Evolutionary conservation across 2,329 filamentous ascomycete genomes (phyloP).

Genomic region (Coniochaeta ligniaria): DNA sequence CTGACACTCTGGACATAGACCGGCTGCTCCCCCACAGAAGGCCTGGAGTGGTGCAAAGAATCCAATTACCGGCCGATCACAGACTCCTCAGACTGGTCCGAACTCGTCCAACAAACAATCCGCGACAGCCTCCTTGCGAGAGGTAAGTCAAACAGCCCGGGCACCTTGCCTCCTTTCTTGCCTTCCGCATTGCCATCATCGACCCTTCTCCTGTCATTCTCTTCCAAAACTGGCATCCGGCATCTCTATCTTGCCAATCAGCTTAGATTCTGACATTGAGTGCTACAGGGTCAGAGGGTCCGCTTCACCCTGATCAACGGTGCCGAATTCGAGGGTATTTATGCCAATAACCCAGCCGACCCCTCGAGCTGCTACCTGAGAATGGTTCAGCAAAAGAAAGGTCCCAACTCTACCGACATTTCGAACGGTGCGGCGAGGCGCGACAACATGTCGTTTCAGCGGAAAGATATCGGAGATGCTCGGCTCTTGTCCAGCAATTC

Average conservation of each 20-base stretch:
- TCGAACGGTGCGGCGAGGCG: slow-evolving; percentile 20
- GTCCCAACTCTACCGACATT: slow-evolving; percentile 17
- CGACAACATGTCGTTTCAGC: slow-evolving; percentile 24
- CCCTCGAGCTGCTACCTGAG: slow-evolving; percentile 18
- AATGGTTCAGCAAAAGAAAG: slow-evolving; percentile 26
- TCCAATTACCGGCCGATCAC: slow-evolving; percentile 20
- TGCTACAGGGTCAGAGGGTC: slow-evolving; percentile 21
- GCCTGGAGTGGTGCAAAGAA: slow-evolving; percentile 23
- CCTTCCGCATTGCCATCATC: background rate
- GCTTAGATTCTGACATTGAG: slow-evolving; percentile 3
- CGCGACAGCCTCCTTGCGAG: slow-evolving; percentile 18
- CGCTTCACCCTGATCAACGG: slow-evolving; percentile 18
- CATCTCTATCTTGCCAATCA: background rate
- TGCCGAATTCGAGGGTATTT: slow-evolving; percentile 23
- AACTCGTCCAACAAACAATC: slow-evolving; percentile 17
- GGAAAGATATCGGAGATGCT: slow-evolving; percentile 22
- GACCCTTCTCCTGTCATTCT: background rate
- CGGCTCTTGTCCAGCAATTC: slow-evolving; percentile 16
- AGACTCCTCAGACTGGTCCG: slow-evolving; percentile 13
- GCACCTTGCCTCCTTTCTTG: background rate
- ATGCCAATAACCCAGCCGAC: slow-evolving; percentile 17
- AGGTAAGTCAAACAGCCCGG: slow-evolving; percentile 16
- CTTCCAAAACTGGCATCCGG: background rate
- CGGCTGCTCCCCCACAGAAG: slow-evolving; percentile 22
- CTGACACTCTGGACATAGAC: slow-evolving; percentile 13